Percentiles rank a stretch among this genome's conserved stretches.
These are phyloP conservation scores for Strobilomyces dryophilus DNA, from an alignment of 768 basidiomycete species.

Conservation along the genomic window DNA sequence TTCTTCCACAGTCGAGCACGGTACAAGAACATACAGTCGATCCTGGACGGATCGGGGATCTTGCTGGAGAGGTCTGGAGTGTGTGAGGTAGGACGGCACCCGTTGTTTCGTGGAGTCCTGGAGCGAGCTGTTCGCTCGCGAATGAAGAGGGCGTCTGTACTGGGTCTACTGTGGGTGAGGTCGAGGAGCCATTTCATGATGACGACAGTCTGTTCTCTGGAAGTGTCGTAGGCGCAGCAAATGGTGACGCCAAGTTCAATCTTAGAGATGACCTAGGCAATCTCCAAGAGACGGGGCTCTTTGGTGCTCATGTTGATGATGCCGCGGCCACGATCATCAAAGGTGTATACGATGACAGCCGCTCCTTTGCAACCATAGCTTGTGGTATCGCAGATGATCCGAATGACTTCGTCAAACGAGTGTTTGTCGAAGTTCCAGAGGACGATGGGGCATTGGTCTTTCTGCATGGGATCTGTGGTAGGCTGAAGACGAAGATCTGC, in stretches of 20 bases:
- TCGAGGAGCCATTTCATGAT: conserved; percentile 88
- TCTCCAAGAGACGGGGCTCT: conserved; percentile 55
- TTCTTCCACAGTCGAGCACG: conserved; percentile 85
- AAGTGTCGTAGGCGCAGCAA: conserved; percentile 81
- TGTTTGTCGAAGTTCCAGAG: conserved; percentile 99
- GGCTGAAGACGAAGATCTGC: conserved; percentile 45
- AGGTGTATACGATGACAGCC: conserved; percentile 45
- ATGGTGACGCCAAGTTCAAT: conserved; percentile 93
- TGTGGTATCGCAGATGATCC: conserved; percentile 57
- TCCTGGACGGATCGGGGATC: conserved; percentile 50
- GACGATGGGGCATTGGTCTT: conserved; percentile 76
- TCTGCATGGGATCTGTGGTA: conserved; percentile 60
- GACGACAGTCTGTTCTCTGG: conserved; percentile 81
- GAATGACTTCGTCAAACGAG: conserved; percentile 83
- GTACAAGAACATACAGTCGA: conserved; percentile 76
- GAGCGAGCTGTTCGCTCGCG: conserved; percentile 67
- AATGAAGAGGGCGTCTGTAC: conserved; percentile 60
- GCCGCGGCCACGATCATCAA: conserved; percentile 64
- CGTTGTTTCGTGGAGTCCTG: conserved; percentile 50
- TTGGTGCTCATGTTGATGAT: too few species aligned
- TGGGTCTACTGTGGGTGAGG: conserved; percentile 67
- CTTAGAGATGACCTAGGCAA: conserved; percentile 73
- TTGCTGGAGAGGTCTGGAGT: conserved; percentile 36
- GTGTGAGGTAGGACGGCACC: conserved; percentile 36
- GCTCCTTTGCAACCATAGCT: conserved; percentile 56